Evolutionary conservation across 176 grass and related monocot genomes (phyloP).

Genomic region (Puccinellia tenuiflora): DNA sequence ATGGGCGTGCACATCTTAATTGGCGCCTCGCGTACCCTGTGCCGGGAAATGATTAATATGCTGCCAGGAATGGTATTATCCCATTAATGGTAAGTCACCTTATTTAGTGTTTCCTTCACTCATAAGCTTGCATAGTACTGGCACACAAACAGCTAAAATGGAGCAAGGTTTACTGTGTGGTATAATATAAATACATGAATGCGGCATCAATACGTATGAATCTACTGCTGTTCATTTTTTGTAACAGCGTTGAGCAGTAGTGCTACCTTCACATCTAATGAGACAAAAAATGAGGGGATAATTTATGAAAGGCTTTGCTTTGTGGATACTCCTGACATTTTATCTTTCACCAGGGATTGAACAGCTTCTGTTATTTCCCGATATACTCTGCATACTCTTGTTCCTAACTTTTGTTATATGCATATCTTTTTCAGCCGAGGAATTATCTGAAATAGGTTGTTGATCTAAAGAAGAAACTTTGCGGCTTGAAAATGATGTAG

Average conservation of each 20-base stretch:
- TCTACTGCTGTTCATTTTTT: slow-evolving; percentile 11
- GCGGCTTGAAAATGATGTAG: slow-evolving; percentile 48
- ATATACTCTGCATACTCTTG: slow-evolving; percentile 15
- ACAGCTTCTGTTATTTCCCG: slow-evolving; percentile 39
- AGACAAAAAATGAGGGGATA: slow-evolving; percentile 8
- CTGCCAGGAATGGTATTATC: slow-evolving; percentile 10
- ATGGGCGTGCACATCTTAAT: slow-evolving; percentile 46
- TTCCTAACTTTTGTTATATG: slow-evolving; percentile 37
- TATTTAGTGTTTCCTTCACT: slow-evolving; percentile 7
- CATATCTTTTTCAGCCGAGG: slow-evolving; percentile 31
- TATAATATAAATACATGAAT: slow-evolving; percentile 38
- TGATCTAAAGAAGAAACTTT: slow-evolving; percentile 38
- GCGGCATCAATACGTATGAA: slow-evolving; percentile 5
- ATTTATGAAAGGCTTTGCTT: slow-evolving; percentile 44
- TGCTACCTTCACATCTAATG: slow-evolving; percentile 15
- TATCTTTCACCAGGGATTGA: slow-evolving; percentile 50
- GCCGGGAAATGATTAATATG: slow-evolving; percentile 47
- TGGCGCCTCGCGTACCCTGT: slow-evolving; percentile 72
- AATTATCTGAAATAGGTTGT: slow-evolving; percentile 36
- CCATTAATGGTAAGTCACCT: slow-evolving; percentile 17
- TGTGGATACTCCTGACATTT: slow-evolving; percentile 37
- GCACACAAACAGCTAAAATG: neutral
- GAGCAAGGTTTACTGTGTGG: slow-evolving; percentile 7
- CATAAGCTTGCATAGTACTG: neutral
- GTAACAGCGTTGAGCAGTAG: slow-evolving; percentile 15